phyloP scores from a whole-genome alignment of 2,329 filamentous ascomycete genomes.

The Talaromyces sp. region DNA sequence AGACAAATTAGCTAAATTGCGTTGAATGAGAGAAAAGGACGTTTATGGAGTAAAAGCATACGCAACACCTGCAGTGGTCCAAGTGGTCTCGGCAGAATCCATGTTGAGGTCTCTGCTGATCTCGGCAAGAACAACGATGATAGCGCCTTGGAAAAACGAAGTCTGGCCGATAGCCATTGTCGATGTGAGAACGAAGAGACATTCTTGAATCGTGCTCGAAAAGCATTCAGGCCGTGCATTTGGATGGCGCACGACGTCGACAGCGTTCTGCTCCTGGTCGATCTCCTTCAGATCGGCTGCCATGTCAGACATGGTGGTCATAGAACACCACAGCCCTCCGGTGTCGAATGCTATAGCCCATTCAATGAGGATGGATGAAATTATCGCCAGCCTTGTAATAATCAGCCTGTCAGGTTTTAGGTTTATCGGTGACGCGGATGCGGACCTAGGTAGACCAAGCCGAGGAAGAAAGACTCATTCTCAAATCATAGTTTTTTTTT shows the following conservation, averaged over 20 bases:
- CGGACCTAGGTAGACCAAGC: neutral
- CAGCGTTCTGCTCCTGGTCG: slow-evolving; percentile 12
- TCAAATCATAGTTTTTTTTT: neutral
- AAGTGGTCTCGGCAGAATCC: slow-evolving; percentile 65
- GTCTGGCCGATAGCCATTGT: slow-evolving; percentile 66
- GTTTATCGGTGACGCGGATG: neutral
- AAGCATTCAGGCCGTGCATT: slow-evolving; percentile 49
- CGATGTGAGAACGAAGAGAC: slow-evolving; percentile 64
- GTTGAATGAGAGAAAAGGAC: neutral
- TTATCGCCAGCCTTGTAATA: neutral
- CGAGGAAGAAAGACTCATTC: neutral
- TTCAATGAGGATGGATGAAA: neutral
- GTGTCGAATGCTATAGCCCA: neutral
- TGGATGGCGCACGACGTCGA: slow-evolving; percentile 1
- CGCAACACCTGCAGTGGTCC: slow-evolving; percentile 64
- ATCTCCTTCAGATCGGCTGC: neutral
- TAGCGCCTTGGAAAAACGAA: slow-evolving; percentile 59
- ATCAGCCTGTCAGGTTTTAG: neutral
- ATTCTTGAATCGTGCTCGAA: slow-evolving; percentile 61
- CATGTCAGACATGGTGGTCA: neutral
- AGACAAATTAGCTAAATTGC: neutral
- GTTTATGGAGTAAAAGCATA: slow-evolving; percentile 31
- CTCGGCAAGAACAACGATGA: slow-evolving; percentile 62
- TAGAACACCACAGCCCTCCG: neutral
- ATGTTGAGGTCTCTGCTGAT: slow-evolving; percentile 61